These are phyloP conservation scores for Monosporozyma aerobia DNA, from an alignment of 805 yeast species.

Conservation along the genomic window DNA sequence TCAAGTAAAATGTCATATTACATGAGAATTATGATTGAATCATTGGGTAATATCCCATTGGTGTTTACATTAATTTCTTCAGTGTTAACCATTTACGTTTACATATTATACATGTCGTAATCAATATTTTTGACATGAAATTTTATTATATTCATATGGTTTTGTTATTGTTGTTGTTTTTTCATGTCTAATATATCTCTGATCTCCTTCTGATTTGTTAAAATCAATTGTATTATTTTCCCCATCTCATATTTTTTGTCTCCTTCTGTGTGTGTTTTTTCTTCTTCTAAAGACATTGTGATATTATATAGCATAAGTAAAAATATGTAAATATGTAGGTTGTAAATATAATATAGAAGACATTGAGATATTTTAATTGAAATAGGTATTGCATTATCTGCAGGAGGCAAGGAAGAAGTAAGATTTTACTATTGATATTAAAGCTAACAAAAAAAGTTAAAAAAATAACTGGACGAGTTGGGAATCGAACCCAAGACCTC, in stretches of 20 bases:
- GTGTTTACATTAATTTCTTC: slow-evolving; percentile 15
- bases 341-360: background rate
- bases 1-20: background rate
- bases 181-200: background rate
- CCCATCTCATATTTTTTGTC: background rate
- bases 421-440: no score
- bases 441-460: background rate
- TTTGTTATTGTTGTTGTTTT: background rate
- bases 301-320: no score
- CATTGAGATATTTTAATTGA: background rate
- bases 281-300: no score
- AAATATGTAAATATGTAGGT: background rate
- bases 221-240: background rate
- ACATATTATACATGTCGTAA: background rate
- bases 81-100: slow-evolving; percentile 18
- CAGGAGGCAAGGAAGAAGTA: background rate
- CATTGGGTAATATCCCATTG: slow-evolving; percentile 19
- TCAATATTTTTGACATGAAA: background rate
- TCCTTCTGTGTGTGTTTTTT: background rate
- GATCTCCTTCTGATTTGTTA: background rate
- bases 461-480: slow-evolving; percentile 51
- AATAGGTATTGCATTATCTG: background rate
- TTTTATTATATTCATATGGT: background rate
- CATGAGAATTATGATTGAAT: slow-evolving; percentile 3
- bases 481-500: slow-evolving; percentile 77